These are phyloP conservation scores for Coniferiporia sulphurascens DNA, from an alignment of 1,284 basidiomycete species.

Conservation along the genomic window DNA sequence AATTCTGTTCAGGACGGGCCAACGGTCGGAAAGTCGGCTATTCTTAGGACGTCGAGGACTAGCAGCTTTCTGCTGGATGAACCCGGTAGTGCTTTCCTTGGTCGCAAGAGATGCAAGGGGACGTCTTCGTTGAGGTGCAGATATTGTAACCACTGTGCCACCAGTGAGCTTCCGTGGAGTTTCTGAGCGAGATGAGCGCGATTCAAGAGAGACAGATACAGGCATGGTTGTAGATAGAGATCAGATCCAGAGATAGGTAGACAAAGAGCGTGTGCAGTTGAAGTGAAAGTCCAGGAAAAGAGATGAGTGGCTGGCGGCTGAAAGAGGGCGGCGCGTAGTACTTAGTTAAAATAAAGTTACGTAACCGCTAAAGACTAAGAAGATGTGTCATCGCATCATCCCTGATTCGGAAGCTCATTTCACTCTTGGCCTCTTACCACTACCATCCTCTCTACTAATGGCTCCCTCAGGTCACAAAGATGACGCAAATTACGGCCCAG, in stretches of 20 bases:
- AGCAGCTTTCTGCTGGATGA: background rate
- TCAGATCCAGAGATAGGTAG: background rate
- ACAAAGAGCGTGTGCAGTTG: background rate
- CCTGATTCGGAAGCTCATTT: constrained; percentile 10
- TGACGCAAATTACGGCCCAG: constrained; percentile 48
- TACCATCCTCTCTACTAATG: constrained; percentile 19
- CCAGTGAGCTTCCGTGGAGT: background rate
- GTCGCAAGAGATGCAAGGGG: background rate
- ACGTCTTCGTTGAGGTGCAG: background rate
- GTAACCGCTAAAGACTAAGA: background rate
- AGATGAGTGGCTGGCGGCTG: background rate
- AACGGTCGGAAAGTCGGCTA: constrained; percentile 13
- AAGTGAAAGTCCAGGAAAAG: background rate
- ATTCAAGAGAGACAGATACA: background rate
- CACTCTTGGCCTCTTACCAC: constrained; percentile 15
- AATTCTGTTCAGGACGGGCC: constrained; percentile 16
- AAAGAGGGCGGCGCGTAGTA: background rate
- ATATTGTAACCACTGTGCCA: background rate
- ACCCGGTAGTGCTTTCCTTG: background rate
- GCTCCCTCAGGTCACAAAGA: constrained; percentile 26
- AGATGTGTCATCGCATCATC: background rate
- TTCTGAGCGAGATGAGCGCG: background rate
- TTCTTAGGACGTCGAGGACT: constrained; percentile 3
- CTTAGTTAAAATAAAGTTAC: background rate
- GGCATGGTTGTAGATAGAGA: background rate